These are phyloP conservation scores for Ceraceosorus bombacis DNA, from an alignment of 1,284 basidiomycete species.

Conservation along the genomic window DNA sequence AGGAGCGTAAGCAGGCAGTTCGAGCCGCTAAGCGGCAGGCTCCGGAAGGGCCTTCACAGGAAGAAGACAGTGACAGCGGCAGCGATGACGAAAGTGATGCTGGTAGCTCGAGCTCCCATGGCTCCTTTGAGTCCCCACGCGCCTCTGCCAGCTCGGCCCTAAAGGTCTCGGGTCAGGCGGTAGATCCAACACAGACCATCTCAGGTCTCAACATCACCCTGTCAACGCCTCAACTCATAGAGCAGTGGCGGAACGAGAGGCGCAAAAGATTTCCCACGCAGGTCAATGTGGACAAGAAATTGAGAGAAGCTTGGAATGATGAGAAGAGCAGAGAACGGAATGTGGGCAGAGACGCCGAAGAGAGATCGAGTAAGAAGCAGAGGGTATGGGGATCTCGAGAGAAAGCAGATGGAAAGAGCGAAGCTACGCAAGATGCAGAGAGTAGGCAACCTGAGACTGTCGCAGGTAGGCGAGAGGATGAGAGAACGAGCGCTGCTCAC, in stretches of 20 bases:
- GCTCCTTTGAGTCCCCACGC: constrained; percentile 7
- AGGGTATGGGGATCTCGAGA: neutral
- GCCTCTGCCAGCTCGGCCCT: neutral
- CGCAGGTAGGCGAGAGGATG: neutral
- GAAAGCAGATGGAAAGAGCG: neutral
- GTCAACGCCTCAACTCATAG: constrained; percentile 40
- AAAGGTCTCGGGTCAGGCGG: constrained; percentile 1
- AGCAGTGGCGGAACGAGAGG: constrained; percentile 44
- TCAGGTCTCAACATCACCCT: constrained; percentile 44
- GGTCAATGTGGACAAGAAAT: constrained; percentile 31
- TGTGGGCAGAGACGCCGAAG: constrained; percentile 12
- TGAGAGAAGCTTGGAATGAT: constrained; percentile 17
- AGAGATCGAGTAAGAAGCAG: neutral
- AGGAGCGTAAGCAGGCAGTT: constrained; percentile 8
- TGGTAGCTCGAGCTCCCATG: constrained; percentile 3
- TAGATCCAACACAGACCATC: constrained; percentile 20
- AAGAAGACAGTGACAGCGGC: neutral
- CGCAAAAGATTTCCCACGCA: constrained; percentile 43
- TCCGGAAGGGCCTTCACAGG: constrained; percentile 10
- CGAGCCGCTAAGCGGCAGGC: constrained; percentile 14
- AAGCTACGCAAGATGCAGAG: neutral
- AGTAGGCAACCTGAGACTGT: neutral
- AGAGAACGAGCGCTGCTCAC: neutral
- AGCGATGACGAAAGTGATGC: neutral
- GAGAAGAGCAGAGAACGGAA: constrained; percentile 5